These are phyloP conservation scores for Aspergillus quadrilineatus DNA, from an alignment of 2,329 filamentous ascomycete species.

Conservation along the genomic window DNA sequence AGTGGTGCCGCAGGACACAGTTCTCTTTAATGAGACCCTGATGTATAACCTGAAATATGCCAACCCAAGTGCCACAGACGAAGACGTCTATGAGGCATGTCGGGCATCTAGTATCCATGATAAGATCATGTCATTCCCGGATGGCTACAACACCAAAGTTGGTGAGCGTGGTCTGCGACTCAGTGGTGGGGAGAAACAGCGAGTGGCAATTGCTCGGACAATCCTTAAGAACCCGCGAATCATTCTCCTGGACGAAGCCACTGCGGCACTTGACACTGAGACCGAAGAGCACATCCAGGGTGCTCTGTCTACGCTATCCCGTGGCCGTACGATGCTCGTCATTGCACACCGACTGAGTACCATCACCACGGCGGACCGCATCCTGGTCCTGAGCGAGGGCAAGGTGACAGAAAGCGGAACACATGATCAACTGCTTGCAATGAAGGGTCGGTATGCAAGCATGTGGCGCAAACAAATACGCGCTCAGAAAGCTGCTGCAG, in stretches of 20 bases:
- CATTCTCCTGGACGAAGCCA: constrained; percentile 91
- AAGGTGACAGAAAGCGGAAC: constrained; percentile 74
- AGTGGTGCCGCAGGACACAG: constrained; percentile 94
- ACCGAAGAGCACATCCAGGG: constrained; percentile 92
- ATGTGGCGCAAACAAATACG: constrained; percentile 91
- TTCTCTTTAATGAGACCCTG: constrained; percentile 88
- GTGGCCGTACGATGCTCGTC: constrained; percentile 87
- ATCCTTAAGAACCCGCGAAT: constrained; percentile 90
- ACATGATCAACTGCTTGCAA: constrained; percentile 70
- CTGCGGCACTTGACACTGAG: constrained; percentile 84
- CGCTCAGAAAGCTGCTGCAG: constrained; percentile 67
- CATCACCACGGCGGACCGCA: constrained; percentile 82
- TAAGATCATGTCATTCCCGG: constrained; percentile 83
- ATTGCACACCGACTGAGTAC: constrained; percentile 89
- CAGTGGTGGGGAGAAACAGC: constrained; percentile 89
- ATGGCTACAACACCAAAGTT: constrained; percentile 85
- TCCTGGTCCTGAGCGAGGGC: constrained; percentile 76
- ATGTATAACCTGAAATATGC: constrained; percentile 96
- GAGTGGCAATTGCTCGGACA: constrained; percentile 88
- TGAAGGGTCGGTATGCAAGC: constrained; percentile 71
- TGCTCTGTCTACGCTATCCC: constrained; percentile 75
- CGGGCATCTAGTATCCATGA: constrained; percentile 88
- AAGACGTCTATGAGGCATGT: constrained; percentile 79
- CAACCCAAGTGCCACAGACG: constrained; percentile 74
- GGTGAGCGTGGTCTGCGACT: constrained; percentile 84